phyloP scores from a whole-genome alignment of 805 yeast genomes.

The Starmerella khaoyaiensis region DNA sequence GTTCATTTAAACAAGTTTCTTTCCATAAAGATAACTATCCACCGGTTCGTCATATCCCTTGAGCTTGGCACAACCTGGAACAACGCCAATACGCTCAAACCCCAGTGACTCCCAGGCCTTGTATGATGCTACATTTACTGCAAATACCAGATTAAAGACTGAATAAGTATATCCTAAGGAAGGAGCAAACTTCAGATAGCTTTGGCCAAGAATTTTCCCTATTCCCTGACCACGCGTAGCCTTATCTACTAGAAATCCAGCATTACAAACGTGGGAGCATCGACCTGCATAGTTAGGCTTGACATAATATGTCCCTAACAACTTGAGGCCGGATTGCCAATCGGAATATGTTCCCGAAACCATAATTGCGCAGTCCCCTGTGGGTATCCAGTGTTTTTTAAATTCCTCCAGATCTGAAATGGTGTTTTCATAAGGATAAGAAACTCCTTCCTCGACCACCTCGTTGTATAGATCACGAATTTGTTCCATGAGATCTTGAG shows the following conservation, averaged over 20 bases:
- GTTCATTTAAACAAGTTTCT: slow-evolving; percentile 25
- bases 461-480: slow-evolving; percentile 44
- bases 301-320: slow-evolving; percentile 64
- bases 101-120: slow-evolving; percentile 76
- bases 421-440: slow-evolving; percentile 44
- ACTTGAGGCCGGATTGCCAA: slow-evolving; percentile 27
- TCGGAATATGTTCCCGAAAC: slow-evolving; percentile 32
- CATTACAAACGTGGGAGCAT: slow-evolving; percentile 78
- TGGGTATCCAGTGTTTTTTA: slow-evolving; percentile 49
- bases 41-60: slow-evolving; percentile 51
- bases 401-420: slow-evolving; percentile 38
- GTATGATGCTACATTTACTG: slow-evolving; percentile 59
- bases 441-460: slow-evolving; percentile 58
- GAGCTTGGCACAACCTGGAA: slow-evolving; percentile 61
- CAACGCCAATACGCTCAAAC: slow-evolving; percentile 62
- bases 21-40: slow-evolving; percentile 71
- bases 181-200: slow-evolving; percentile 63
- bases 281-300: slow-evolving; percentile 82
- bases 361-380: slow-evolving; percentile 54
- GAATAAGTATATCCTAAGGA: slow-evolving; percentile 65
- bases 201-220: slow-evolving; percentile 56
- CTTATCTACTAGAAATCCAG: slow-evolving; percentile 62
- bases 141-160: slow-evolving; percentile 80
- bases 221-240: slow-evolving; percentile 50
- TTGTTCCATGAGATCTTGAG: slow-evolving; percentile 36